Percentiles rank a stretch among this genome's conserved stretches.
Conservation (phyloP, 805 yeast genomes). For the Barnettozyma populi region DNA sequence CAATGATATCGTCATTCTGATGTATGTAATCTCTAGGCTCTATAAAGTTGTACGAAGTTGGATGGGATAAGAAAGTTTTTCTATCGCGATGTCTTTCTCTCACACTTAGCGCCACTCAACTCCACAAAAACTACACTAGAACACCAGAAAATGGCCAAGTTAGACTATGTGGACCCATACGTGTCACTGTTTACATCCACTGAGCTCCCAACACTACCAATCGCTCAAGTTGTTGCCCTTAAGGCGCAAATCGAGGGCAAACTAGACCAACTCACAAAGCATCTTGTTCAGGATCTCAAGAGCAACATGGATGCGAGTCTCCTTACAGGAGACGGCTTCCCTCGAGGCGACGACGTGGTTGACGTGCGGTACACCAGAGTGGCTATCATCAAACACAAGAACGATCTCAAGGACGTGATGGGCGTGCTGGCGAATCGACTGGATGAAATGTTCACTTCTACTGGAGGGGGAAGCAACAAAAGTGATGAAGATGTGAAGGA, state of each 20-base stretch:
- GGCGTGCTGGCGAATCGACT: slow-evolving; percentile 42
- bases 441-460: slow-evolving; percentile 33
- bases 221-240: neutral
- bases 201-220: neutral
- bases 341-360: slow-evolving; percentile 79
- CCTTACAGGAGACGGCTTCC: slow-evolving; percentile 73
- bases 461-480: neutral
- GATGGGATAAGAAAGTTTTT: neutral
- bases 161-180: slow-evolving; percentile 4
- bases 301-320: slow-evolving; percentile 58
- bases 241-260: slow-evolving; percentile 1
- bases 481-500: neutral
- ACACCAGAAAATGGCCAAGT: neutral
- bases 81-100: neutral
- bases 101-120: neutral
- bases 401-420: slow-evolving; percentile 56
- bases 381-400: slow-evolving; percentile 59
- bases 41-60: neutral
- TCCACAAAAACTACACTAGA: neutral
- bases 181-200: neutral
- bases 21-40: neutral
- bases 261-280: neutral
- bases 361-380: slow-evolving; percentile 57
- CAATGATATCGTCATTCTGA: neutral
- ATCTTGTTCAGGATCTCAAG: slow-evolving; percentile 2